Conservation (phyloP, 176 grass and related monocot species). For the Neostapfia colusana region DNA sequence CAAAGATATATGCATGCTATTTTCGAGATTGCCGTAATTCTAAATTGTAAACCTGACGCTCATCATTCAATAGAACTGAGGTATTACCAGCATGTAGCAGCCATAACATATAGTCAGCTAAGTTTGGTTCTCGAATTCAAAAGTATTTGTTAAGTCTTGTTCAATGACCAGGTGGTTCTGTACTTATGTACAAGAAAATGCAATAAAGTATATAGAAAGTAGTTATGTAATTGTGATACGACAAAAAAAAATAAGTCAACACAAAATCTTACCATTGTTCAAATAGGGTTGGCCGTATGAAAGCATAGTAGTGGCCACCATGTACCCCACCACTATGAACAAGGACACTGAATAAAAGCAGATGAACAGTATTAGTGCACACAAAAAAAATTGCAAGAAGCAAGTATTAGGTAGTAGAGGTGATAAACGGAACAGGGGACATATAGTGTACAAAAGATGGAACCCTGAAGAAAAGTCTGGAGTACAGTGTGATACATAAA, state of each 20-base stretch:
- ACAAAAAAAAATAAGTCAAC: constrained; percentile 28
- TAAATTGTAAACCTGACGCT: neutral
- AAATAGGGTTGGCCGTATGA: constrained; percentile 74
- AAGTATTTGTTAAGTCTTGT: neutral
- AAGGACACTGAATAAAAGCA: constrained; percentile 71
- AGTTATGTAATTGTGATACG: constrained; percentile 1
- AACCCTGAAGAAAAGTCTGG: neutral
- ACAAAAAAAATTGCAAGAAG: constrained; percentile 14
- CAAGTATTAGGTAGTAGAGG: neutral
- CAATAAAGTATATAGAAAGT: constrained; percentile 21
- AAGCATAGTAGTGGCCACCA: constrained; percentile 94
- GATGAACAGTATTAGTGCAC: constrained; percentile 38
- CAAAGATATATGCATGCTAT: constrained; percentile 10
- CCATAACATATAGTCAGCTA: neutral
- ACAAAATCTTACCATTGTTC: constrained; percentile 71
- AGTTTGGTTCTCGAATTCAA: constrained; percentile 20
- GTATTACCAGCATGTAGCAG: constrained; percentile 1
- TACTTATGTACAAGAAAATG: constrained; percentile 14
- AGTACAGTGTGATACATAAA: neutral
- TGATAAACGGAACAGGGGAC: neutral
- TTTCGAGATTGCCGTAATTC: constrained; percentile 15
- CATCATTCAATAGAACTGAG: neutral
- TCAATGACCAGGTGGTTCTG: constrained; percentile 17
- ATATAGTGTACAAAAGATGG: neutral
- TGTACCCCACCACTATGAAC: constrained; percentile 96